A percentile compares a stretch with the other conserved stretches of the same genome.
phyloP scores from a whole-genome alignment of 1,139 yeast species.

The Debaryomycetaceae sp. region DNA sequence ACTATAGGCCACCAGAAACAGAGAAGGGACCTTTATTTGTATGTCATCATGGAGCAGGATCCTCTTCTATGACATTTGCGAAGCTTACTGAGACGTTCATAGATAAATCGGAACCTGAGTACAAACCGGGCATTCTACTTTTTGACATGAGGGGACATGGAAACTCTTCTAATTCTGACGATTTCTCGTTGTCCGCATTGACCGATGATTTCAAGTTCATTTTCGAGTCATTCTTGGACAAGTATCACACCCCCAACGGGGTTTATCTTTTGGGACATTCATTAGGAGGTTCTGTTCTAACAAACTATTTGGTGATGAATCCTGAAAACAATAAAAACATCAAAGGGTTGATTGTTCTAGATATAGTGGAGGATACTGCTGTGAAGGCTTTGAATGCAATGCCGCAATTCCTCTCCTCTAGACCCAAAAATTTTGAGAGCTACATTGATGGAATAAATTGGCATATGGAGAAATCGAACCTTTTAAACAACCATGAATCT shows the following conservation, averaged over 20 bases:
- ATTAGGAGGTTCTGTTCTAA: constrained; percentile 82
- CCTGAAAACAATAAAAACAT: constrained; percentile 21
- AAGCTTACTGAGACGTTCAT: constrained; percentile 36
- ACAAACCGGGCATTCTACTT: constrained; percentile 54
- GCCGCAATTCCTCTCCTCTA: constrained; percentile 54
- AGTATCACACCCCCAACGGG: constrained; percentile 14
- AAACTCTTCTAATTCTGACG: constrained; percentile 20
- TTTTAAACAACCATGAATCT: constrained; percentile 56
- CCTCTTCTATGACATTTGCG: constrained; percentile 78
- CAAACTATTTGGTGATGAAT: constrained; percentile 34
- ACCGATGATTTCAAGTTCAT: constrained; percentile 55
- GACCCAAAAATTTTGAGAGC: constrained; percentile 59
- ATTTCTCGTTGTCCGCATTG: constrained; percentile 51
- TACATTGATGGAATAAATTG: constrained; percentile 70
- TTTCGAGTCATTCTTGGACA: constrained; percentile 31
- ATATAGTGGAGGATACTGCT: constrained; percentile 94
- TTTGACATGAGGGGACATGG: constrained; percentile 91
- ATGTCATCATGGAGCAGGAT: constrained; percentile 95
- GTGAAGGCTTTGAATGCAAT: constrained; percentile 63
- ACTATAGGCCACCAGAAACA: constrained; percentile 52
- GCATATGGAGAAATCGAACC: constrained; percentile 55
- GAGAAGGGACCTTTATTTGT: constrained; percentile 54
- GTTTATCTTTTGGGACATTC: constrained; percentile 79
- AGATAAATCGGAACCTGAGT: constrained; percentile 14
- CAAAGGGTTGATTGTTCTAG: constrained; percentile 73